A percentile compares a stretch with the other conserved stretches of the same genome.
phyloP scores from a whole-genome alignment of 1,139 yeast species.

The Blastobotrys ciferrii region DNA sequence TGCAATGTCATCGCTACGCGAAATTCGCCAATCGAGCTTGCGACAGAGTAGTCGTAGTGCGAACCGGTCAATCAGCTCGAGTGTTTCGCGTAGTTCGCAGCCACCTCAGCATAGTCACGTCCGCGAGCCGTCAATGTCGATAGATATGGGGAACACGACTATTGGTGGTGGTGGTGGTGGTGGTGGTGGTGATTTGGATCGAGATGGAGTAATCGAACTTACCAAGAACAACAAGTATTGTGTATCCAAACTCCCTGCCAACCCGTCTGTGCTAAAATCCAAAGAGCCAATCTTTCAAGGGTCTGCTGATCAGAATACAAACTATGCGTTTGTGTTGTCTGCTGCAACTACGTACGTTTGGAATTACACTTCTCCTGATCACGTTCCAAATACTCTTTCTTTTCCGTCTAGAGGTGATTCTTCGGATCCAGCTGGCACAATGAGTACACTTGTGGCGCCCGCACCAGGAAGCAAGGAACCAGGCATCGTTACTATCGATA shows the following conservation, averaged over 20 bases:
- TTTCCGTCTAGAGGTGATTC: conserved; percentile 38
- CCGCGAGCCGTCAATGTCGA: conserved; percentile 3
- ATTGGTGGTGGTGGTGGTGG: neutral
- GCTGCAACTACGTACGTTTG: conserved; percentile 53
- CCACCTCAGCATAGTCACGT: neutral
- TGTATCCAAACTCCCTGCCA: conserved; percentile 59
- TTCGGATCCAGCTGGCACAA: conserved; percentile 40
- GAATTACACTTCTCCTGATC: conserved; percentile 62
- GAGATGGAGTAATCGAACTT: conserved; percentile 46
- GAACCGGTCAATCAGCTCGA: conserved; percentile 2
- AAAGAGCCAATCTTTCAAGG: conserved; percentile 8
- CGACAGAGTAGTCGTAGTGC: neutral
- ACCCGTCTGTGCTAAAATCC: conserved; percentile 46
- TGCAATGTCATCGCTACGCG: conserved; percentile 5
- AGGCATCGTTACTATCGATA: conserved; percentile 61
- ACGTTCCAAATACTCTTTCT: conserved; percentile 52
- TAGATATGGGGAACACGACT: neutral
- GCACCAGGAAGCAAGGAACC: conserved; percentile 63
- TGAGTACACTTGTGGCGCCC: conserved; percentile 68
- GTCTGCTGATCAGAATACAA: conserved; percentile 19
- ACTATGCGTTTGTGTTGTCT: conserved; percentile 18
- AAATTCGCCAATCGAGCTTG: conserved; percentile 6
- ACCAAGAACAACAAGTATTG: conserved; percentile 61
- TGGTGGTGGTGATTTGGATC: neutral
- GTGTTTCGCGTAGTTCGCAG: neutral